Percentiles rank a stretch among this genome's conserved stretches.
phyloP scores from a whole-genome alignment of 495 filamentous ascomycete species.

The Aspergillus carlsbadensis region DNA sequence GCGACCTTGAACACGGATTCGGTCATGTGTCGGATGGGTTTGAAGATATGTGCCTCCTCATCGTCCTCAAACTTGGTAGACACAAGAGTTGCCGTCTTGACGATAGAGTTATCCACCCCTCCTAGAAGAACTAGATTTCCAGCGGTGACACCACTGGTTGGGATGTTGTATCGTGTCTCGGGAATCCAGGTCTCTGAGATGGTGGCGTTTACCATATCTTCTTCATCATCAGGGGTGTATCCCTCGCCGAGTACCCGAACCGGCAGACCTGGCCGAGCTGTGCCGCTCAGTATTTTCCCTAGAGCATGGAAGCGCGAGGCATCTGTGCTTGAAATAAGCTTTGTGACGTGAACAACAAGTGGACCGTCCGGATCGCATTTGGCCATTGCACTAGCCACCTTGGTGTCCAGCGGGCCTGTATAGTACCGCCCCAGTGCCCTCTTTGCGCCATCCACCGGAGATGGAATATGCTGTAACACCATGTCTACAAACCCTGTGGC shows the following conservation, averaged over 20 bases:
- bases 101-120: conserved; percentile 96
- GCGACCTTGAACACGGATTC: conserved; percentile 98
- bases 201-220: conserved; percentile 92
- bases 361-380: conserved; percentile 87
- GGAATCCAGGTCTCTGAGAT: conserved; percentile 88
- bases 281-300: conserved; percentile 91
- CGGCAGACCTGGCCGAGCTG: conserved; percentile 74
- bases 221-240: conserved; percentile 95
- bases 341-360: conserved; percentile 85
- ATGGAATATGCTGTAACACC: conserved; percentile 87
- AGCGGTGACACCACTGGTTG: conserved; percentile 87
- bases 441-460: conserved; percentile 76
- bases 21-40: conserved; percentile 89
- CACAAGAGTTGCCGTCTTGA: conserved; percentile 96
- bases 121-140: conserved; percentile 92
- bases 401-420: conserved; percentile 90
- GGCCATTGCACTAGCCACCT: conserved; percentile 75
- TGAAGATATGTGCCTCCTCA: conserved; percentile 93
- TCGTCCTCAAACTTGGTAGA: conserved; percentile 75
- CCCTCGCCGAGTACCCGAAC: conserved; percentile 93
- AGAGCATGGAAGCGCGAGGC: conserved; percentile 86
- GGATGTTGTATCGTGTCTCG: conserved; percentile 91
- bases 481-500: conserved; percentile 94
- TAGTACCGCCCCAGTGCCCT: conserved; percentile 81
- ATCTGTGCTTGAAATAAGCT: conserved; percentile 85